Conservation (phyloP, 1,139 yeast genomes). For the Kurtzmaniella quercitrusa region DNA sequence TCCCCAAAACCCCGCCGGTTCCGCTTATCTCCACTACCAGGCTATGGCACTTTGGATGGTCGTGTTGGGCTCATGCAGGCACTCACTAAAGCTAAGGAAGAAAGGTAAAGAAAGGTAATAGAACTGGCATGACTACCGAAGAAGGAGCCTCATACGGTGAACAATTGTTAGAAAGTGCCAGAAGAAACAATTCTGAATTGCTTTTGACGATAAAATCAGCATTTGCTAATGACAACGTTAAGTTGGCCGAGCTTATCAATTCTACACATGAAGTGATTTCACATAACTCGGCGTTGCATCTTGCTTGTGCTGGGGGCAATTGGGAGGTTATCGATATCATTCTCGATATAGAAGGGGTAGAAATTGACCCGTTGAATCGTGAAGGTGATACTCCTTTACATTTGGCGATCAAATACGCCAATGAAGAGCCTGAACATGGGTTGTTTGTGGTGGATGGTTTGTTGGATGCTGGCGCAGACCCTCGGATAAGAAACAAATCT, state of each 20-base stretch:
- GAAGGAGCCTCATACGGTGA: slow-evolving; percentile 76
- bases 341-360: slow-evolving; percentile 87
- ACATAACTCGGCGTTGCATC: slow-evolving; percentile 79
- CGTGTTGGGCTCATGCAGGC: neutral
- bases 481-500: slow-evolving; percentile 39
- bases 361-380: slow-evolving; percentile 74
- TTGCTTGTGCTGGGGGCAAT: slow-evolving; percentile 77
- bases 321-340: slow-evolving; percentile 82
- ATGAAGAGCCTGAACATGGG: slow-evolving; percentile 83
- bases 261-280: slow-evolving; percentile 65
- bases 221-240: slow-evolving; percentile 38
- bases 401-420: slow-evolving; percentile 71
- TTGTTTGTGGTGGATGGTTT: slow-evolving; percentile 73
- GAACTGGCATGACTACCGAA: neutral
- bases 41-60: slow-evolving; percentile 1
- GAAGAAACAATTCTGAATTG: slow-evolving; percentile 83
- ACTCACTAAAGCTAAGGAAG: too few relatives aligned
- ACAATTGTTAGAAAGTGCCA: slow-evolving; percentile 80
- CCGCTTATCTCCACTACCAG: neutral
- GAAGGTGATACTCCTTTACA: slow-evolving; percentile 91
- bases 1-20: neutral
- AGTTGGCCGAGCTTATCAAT: slow-evolving; percentile 63
- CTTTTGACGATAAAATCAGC: slow-evolving; percentile 52
- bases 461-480: slow-evolving; percentile 91
- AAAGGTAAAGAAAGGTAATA: too few relatives aligned